Percentiles rank a stretch among this genome's conserved stretches.
Conservation (phyloP, 2,329 filamentous ascomycete species). For the Fusarium annulatum region DNA sequence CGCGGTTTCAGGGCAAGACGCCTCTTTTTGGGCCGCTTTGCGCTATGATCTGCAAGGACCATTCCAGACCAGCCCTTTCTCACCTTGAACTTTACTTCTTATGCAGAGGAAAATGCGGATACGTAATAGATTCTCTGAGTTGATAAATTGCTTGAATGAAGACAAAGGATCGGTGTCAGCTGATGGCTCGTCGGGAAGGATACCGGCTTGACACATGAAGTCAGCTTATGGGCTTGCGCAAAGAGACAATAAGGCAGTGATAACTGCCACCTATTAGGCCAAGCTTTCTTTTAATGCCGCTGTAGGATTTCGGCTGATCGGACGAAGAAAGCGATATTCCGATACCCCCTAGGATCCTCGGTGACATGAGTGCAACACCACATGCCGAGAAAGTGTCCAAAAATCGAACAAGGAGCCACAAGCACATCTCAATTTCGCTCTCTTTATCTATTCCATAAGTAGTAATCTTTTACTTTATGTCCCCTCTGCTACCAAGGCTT, state of each 20-base stretch:
- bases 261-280: rapidly evolving
- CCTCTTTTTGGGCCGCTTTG: background rate
- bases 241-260: rapidly evolving
- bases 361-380: rapidly evolving
- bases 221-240: background rate
- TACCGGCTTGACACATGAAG: background rate
- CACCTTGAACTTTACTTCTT: background rate
- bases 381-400: background rate
- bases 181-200: background rate
- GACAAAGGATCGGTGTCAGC: background rate
- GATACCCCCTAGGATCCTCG: rapidly evolving
- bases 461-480: rapidly evolving
- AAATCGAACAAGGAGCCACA: rapidly evolving
- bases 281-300: rapidly evolving
- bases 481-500: rapidly evolving
- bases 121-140: background rate
- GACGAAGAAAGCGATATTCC: background rate
- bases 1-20: slow-evolving; percentile 3
- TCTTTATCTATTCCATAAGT: rapidly evolving
- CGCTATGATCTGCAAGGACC: slow-evolving; percentile 8
- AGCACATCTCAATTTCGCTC: background rate
- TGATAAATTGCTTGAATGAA: background rate
- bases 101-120: rapidly evolving
- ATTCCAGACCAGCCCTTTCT: slow-evolving; percentile 7
- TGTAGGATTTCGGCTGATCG: too few species aligned